phyloP scores from a whole-genome alignment of 1,139 yeast genomes.

The Yamadazyma trypodendri region DNA sequence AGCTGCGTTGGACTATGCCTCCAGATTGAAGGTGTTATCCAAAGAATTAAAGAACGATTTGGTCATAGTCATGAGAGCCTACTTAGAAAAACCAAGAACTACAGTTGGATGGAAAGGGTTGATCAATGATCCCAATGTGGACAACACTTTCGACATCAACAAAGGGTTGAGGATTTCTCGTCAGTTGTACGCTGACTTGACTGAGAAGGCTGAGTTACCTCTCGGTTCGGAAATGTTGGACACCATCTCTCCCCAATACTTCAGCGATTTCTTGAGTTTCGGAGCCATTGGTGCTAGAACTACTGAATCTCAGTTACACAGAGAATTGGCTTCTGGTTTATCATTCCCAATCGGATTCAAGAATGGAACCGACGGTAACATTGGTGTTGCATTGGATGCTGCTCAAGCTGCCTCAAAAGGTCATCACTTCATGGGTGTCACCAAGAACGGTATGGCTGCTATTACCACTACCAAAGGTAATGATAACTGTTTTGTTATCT shows the following conservation, averaged over 20 bases:
- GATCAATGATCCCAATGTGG: constrained; percentile 95
- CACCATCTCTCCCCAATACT: constrained; percentile 92
- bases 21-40: constrained; percentile 56
- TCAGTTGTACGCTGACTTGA: constrained; percentile 79
- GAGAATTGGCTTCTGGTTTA: constrained; percentile 92
- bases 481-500: constrained; percentile 82
- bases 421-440: constrained; percentile 91
- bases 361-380: constrained; percentile 93
- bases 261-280: constrained; percentile 83
- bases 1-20: constrained; percentile 89
- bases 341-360: constrained; percentile 98
- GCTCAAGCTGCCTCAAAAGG: constrained; percentile 89
- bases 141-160: constrained; percentile 90
- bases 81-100: constrained; percentile 96
- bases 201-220: constrained; percentile 69
- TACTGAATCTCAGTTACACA: constrained; percentile 93
- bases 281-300: constrained; percentile 99
- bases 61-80: constrained; percentile 92
- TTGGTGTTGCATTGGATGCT: constrained; percentile 92
- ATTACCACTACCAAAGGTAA: constrained; percentile 95
- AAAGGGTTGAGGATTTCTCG: constrained; percentile 90
- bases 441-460: constrained; percentile 86
- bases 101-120: constrained; percentile 99
- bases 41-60: constrained; percentile 72
- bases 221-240: constrained; percentile 98